phyloP scores from a whole-genome alignment of 176 grass and related monocot genomes.

The Carex littledalei region DNA sequence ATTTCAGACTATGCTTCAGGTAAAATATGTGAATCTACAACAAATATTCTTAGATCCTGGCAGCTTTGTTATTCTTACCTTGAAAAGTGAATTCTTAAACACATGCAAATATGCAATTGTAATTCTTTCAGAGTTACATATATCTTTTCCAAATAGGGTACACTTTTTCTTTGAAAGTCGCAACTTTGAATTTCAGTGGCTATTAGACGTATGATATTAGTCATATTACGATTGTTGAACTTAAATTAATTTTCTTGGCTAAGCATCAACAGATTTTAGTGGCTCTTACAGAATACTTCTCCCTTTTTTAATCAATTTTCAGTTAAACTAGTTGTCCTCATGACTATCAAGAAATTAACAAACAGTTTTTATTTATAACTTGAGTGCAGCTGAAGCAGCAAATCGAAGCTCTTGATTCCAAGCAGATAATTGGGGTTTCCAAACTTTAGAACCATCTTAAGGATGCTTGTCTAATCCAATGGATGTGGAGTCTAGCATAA shows the following conservation, averaged over 20 bases:
- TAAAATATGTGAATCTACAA: slow-evolving; percentile 41
- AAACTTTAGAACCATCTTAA: not conserved
- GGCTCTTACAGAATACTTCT: too few relatives aligned
- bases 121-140: not conserved
- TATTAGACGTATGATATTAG: not conserved
- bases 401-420: slow-evolving; percentile 39
- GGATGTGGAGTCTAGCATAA: not conserved
- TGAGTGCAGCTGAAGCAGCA: slow-evolving; percentile 63
- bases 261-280: not conserved
- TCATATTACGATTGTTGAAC: not conserved
- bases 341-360: not conserved
- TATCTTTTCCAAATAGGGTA: not conserved
- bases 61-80: not conserved
- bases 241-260: not conserved
- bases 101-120: not conserved
- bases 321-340: not conserved
- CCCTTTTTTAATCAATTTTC: not conserved
- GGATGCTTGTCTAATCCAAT: not conserved
- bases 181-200: not conserved
- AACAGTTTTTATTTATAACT: slow-evolving; percentile 9
- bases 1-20: slow-evolving; percentile 72
- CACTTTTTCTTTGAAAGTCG: not conserved
- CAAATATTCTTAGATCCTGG: not conserved
- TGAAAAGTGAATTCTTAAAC: not conserved
- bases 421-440: slow-evolving; percentile 3